Conservation (phyloP, 1,284 basidiomycete species). For the Austroboletus niveus region DNA sequence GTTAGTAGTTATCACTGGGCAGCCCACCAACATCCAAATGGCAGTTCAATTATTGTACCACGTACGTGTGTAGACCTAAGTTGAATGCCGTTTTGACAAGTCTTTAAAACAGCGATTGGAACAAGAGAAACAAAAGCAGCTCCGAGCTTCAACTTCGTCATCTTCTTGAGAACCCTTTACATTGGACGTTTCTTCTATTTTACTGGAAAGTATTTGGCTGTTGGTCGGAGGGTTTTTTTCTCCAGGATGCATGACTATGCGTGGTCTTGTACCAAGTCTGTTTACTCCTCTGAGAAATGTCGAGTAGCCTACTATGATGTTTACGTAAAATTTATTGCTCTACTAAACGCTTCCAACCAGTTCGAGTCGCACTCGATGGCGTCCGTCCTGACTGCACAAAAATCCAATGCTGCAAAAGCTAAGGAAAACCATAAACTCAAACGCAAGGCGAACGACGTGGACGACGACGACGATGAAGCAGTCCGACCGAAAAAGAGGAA, state of each 20-base stretch:
- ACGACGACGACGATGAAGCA: conserved; percentile 39
- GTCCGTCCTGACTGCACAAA: conserved; percentile 63
- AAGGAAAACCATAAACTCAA: conserved; percentile 53
- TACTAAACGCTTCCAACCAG: too few relatives aligned
- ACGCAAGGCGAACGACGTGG: conserved; percentile 63
- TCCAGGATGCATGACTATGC: conserved; percentile 5
- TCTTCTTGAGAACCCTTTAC: conserved; percentile 22
- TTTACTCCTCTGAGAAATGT: too few relatives aligned
- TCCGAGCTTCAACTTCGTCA: conserved; percentile 44
- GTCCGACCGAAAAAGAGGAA: conserved; percentile 62
- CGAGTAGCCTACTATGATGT: not conserved
- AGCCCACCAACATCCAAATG: conserved; percentile 93
- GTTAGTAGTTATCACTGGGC: conserved; percentile 92
- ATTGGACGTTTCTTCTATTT: not conserved
- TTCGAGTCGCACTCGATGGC: conserved; percentile 46
- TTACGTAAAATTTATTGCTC: not conserved
- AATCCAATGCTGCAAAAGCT: conserved; percentile 51
- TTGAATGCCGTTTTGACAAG: conserved; percentile 12
- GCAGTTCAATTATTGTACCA: conserved; percentile 93
- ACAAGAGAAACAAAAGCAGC: conserved; percentile 84
- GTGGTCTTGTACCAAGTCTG: conserved; percentile 8
- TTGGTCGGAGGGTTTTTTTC: conserved; percentile 5
- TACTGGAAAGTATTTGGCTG: not conserved
- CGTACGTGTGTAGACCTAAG: conserved; percentile 45
- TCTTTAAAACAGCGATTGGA: conserved; percentile 64